Conservation (phyloP, 306 rosid species). For the Castanospermum australe region DNA sequence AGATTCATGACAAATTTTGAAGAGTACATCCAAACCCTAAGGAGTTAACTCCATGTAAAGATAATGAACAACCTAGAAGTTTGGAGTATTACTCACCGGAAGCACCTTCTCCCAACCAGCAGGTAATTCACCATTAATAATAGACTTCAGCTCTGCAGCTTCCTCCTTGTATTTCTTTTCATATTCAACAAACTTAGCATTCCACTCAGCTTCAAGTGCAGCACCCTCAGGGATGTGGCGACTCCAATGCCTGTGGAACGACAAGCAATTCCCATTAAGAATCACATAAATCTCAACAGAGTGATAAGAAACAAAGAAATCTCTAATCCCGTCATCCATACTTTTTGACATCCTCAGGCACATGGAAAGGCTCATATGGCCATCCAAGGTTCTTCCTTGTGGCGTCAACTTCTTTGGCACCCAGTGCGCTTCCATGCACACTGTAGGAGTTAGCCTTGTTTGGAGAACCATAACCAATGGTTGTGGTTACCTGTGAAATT, state of each 20-base stretch:
- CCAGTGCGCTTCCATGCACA: conserved; percentile 96
- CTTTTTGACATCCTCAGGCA: conserved; percentile 94
- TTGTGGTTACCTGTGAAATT: conserved; percentile 81
- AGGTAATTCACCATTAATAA: conserved; percentile 72
- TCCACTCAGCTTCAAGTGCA: conserved; percentile 88
- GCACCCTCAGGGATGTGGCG: conserved; percentile 81
- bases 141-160: conserved; percentile 73
- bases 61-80: neutral
- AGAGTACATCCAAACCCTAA: neutral
- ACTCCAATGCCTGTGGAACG: conserved; percentile 81
- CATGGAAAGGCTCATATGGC: conserved; percentile 97
- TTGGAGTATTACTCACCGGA: conserved; percentile 66
- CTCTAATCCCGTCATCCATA: conserved; percentile 35
- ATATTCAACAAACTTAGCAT: conserved; percentile 81
- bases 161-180: conserved; percentile 91
- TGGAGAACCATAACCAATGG: conserved; percentile 98
- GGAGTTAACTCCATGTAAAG: neutral
- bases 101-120: conserved; percentile 97
- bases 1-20: neutral
- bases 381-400: conserved; percentile 93
- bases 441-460: conserved; percentile 97
- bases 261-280: conserved; percentile 20
- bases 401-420: conserved; percentile 98
- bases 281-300: conserved; percentile 21
- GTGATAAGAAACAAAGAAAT: neutral